These are phyloP conservation scores for Melanopsichium pennsylvanicum DNA, from an alignment of 1,284 basidiomycete species.

Conservation along the genomic window DNA sequence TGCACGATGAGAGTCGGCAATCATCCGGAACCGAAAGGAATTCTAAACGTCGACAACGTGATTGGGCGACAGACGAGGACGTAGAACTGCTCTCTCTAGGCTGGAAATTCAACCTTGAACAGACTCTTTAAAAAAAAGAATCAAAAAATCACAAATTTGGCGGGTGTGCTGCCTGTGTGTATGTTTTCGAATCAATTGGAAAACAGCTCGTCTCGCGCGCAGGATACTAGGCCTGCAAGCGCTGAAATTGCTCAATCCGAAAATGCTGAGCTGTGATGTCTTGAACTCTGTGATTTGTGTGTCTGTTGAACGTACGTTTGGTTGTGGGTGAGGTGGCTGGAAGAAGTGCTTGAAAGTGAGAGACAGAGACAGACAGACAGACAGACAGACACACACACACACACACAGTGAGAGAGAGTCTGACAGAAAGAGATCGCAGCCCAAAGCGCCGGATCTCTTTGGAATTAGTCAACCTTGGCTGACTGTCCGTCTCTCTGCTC, in stretches of 20 bases:
- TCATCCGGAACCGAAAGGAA: conserved; percentile 25
- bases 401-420: too few relatives aligned
- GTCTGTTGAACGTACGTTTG: too few relatives aligned
- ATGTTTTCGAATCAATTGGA: not conserved
- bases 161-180: conserved; percentile 14
- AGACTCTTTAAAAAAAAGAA: conserved; percentile 6
- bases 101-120: too few relatives aligned
- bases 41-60: conserved; percentile 27
- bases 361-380: not conserved
- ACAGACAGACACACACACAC: too few relatives aligned
- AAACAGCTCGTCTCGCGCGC: conserved; percentile 4
- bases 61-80: too few relatives aligned
- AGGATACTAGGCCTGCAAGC: not conserved
- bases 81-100: too few relatives aligned
- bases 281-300: too few relatives aligned
- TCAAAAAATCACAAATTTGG: conserved; percentile 4
- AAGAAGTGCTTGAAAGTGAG: not conserved
- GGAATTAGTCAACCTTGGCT: conserved; percentile 7
- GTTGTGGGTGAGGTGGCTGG: not conserved
- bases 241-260: not conserved
- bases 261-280: conserved; percentile 9
- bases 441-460: not conserved
- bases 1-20: too few relatives aligned
- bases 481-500: not conserved
- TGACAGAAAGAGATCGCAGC: conserved; percentile 8